Evolutionary conservation across 2,329 filamentous ascomycete genomes (phyloP).

Genomic region (Neophaeococcomyces mojaviensis): DNA sequence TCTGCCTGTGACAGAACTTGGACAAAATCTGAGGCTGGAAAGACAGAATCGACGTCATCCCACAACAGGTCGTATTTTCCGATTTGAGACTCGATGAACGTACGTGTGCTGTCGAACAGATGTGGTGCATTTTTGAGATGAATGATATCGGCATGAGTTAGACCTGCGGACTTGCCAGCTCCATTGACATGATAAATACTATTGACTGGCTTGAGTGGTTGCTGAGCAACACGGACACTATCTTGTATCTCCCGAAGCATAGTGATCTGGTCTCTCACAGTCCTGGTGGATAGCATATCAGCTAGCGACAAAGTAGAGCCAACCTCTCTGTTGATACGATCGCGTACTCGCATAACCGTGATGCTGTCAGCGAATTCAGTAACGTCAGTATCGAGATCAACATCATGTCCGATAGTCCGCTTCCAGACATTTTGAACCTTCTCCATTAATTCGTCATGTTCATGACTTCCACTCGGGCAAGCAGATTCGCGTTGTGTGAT

Average conservation of each 20-base stretch:
- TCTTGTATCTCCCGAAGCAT: slow-evolving; percentile 1
- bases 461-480: neutral
- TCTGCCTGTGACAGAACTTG: slow-evolving; percentile 2
- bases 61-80: slow-evolving; percentile 1
- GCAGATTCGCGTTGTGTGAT: neutral
- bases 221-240: neutral
- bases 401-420: slow-evolving; percentile 1
- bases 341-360: slow-evolving; percentile 6
- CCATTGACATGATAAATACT: neutral
- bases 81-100: neutral
- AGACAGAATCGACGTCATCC: slow-evolving; percentile 1
- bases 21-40: slow-evolving; percentile 3
- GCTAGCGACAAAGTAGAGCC: neutral
- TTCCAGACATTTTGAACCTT: slow-evolving; percentile 5
- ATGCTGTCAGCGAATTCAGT: slow-evolving; percentile 6
- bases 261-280: neutral
- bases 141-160: neutral
- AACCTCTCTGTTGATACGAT: neutral
- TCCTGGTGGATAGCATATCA: slow-evolving; percentile 1
- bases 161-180: neutral
- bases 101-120: neutral
- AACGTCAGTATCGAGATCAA: slow-evolving; percentile 1
- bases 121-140: neutral
- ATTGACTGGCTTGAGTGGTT: neutral
- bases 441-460: slow-evolving; percentile 2